These are phyloP conservation scores for Venturia aucupariae DNA, from an alignment of 2,329 filamentous ascomycete genomes.

Conservation along the genomic window DNA sequence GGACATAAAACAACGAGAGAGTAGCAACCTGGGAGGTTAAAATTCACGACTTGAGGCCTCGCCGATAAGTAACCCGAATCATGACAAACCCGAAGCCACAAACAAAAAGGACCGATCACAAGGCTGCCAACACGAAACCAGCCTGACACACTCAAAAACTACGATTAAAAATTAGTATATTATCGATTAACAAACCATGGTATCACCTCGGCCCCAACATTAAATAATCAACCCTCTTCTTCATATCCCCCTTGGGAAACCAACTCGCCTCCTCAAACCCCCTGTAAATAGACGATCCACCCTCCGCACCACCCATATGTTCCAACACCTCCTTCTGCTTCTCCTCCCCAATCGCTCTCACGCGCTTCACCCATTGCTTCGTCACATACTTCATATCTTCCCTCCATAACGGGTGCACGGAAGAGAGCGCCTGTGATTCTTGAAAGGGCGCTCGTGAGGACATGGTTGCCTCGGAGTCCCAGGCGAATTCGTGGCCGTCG, in stretches of 20 bases:
- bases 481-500: not conserved
- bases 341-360: slow-evolving; percentile 7
- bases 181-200: not conserved
- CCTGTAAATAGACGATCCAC: not conserved
- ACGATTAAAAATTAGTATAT: not conserved
- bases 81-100: not conserved
- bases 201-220: not conserved
- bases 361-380: not conserved
- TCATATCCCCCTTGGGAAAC: not conserved
- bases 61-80: not conserved
- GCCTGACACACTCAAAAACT: no score
- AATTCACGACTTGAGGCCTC: no score
- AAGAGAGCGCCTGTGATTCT: not conserved
- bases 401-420: not conserved
- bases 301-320: not conserved
- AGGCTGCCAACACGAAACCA: not conserved
- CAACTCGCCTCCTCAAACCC: not conserved
- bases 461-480: not conserved
- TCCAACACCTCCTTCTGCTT: not conserved
- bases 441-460: not conserved
- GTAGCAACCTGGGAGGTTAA: no score
- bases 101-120: not conserved
- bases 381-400: not conserved
- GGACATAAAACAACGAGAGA: no score
- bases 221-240: not conserved